Evolutionary conservation across 768 basidiomycete species (phyloP), one percentile per base, ranked within the genome.

Genomic region (Antrodiella citrinella): DNA sequence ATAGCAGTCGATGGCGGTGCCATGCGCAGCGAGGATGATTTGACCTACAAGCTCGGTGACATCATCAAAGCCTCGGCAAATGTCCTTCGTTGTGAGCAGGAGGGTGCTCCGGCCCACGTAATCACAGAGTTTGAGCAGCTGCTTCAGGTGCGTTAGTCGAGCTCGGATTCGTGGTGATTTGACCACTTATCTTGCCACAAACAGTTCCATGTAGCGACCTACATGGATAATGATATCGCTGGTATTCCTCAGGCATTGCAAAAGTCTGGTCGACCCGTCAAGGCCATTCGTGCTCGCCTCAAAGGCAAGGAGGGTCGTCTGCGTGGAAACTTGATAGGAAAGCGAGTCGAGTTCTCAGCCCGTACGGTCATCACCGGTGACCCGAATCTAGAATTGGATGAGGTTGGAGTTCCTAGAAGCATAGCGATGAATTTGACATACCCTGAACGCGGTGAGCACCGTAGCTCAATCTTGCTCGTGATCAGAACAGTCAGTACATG

Each of bases 221-320:
- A 98, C 65, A 98, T 98, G 95, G 95, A 98, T 63, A 98, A 98
- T 62, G 93, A 98, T 62, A 94, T 98, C 51, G 92, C 95, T 30
- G 95, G 95, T 40, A 90, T 96, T 26, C 95, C 95, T 1, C 94
- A 96, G 62, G 92, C 95, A 2, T 70, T 95, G 56, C 95, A 98
- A 62, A 98, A 98, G 67, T 93, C 91, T 41, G 95, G 95, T 23
- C 80, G 95, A 51, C 93, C 95, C 20, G 87, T 98, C 54, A 99
- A 99, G 67, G 93, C 95, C 25, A 96, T 99, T 59, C 91, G 95
- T 50, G 92, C 94, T 4, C 84, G 95, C 40, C 77, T 99, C 50
- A 99, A 99, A 76, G 95, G 95, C 46, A 98, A 99, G 67, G 95
- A 99, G 67, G 95, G 95, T 35, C 88, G 95, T 60, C 76, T 98